Conservation (phyloP, 2,329 filamentous ascomycete species). For the Cadophora sp. region DNA sequence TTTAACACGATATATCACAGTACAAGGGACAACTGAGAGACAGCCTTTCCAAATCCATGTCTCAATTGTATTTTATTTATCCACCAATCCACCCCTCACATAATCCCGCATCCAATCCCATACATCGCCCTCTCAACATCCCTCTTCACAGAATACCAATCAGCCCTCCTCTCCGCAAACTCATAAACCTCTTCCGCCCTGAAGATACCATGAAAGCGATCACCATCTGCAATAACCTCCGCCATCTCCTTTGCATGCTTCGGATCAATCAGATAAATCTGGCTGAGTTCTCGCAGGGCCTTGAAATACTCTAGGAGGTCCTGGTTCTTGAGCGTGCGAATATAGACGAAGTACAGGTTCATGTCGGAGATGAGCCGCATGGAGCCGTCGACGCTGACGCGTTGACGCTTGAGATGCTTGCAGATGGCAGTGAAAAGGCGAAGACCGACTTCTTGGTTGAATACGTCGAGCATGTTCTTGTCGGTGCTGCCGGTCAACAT, state of each 20-base stretch:
- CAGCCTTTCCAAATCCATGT: neutral
- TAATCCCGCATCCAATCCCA: slow-evolving; percentile 84
- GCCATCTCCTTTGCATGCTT: slow-evolving; percentile 93
- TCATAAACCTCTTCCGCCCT: slow-evolving; percentile 97
- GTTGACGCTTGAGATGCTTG: slow-evolving; percentile 97
- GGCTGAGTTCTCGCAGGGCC: slow-evolving; percentile 87
- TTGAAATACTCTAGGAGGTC: slow-evolving; percentile 90
- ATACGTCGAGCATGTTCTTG: slow-evolving; percentile 97
- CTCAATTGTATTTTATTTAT: neutral
- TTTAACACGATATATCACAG: too few relatives aligned
- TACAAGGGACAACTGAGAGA: neutral
- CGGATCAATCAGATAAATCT: slow-evolving; percentile 92
- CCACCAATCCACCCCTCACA: slow-evolving; percentile 62
- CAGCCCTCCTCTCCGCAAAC: slow-evolving; percentile 90
- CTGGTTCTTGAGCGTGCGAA: slow-evolving; percentile 80
- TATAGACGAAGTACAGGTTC: slow-evolving; percentile 89
- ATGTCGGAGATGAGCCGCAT: slow-evolving; percentile 96
- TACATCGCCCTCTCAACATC: slow-evolving; percentile 98
- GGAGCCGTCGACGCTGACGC: slow-evolving; percentile 87
- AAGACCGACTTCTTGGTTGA: slow-evolving; percentile 96
- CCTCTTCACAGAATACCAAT: slow-evolving; percentile 91
- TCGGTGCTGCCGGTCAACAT: slow-evolving; percentile 96
- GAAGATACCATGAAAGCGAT: slow-evolving; percentile 91
- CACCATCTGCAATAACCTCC: slow-evolving; percentile 88
- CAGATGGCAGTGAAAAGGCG: slow-evolving; percentile 90